Evolutionary conservation across 371 early-diverging fungal species (phyloP).

Genomic region (Dichotomocladium elegans): DNA sequence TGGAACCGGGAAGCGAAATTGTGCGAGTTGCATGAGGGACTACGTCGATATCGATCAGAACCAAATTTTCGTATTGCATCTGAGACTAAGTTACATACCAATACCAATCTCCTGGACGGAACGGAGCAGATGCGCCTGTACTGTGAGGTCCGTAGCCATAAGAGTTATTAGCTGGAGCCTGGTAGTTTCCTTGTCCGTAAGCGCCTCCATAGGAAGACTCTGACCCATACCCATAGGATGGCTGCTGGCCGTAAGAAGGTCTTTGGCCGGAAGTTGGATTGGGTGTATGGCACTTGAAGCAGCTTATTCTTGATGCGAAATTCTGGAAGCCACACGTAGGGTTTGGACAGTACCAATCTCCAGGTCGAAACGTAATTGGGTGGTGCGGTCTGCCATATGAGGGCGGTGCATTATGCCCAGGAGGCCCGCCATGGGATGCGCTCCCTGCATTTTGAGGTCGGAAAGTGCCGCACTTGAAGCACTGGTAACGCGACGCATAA

Average conservation of each 20-base stretch:
- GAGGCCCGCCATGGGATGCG: slow-evolving; percentile 1
- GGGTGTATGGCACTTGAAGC: slow-evolving; percentile 56
- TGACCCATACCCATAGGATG: slow-evolving; percentile 17
- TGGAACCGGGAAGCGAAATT: slow-evolving; percentile 68
- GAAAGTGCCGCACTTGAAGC: slow-evolving; percentile 32
- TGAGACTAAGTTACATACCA: slow-evolving; percentile 30
- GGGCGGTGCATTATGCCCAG: slow-evolving; percentile 2
- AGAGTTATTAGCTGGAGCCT: not conserved
- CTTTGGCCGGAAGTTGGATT: slow-evolving; percentile 30
- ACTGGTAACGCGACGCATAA: slow-evolving; percentile 46
- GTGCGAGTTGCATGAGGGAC: slow-evolving; percentile 58
- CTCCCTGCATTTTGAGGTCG: slow-evolving; percentile 16
- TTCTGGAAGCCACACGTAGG: slow-evolving; percentile 69
- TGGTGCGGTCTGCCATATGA: not conserved
- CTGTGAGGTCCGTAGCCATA: slow-evolving; percentile 22
- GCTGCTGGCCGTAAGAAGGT: slow-evolving; percentile 4
- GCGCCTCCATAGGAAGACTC: slow-evolving; percentile 12
- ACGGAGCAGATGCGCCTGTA: slow-evolving; percentile 31
- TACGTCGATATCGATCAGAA: too few relatives aligned
- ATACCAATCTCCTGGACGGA: slow-evolving; percentile 65
- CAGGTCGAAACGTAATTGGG: slow-evolving; percentile 44
- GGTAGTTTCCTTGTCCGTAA: slow-evolving; percentile 15
- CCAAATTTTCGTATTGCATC: too few relatives aligned
- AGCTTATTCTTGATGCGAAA: slow-evolving; percentile 65
- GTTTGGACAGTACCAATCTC: slow-evolving; percentile 76